Percentiles rank a stretch among this genome's conserved stretches.
Conservation (phyloP, 2,329 filamentous ascomycete species). For the Colletotrichum cereale region DNA sequence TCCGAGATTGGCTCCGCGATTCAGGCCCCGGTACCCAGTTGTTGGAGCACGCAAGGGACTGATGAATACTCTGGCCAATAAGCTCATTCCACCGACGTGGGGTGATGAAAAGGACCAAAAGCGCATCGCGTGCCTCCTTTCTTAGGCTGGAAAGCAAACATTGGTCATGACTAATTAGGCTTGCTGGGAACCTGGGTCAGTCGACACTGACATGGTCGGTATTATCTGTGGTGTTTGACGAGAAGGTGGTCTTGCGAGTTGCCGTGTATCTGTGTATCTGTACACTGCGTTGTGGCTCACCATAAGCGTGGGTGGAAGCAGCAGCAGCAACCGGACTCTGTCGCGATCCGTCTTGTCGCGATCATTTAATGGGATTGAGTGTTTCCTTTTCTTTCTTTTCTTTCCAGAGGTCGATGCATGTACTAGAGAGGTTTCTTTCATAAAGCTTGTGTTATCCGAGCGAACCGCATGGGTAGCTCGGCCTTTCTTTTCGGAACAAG, state of each 20-base stretch:
- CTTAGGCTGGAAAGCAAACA: not conserved
- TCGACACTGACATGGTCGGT: not conserved
- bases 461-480: not conserved
- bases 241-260: not conserved
- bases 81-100: not conserved
- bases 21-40: conserved; percentile 4
- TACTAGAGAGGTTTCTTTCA: not conserved
- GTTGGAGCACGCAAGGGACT: not conserved
- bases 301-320: not conserved
- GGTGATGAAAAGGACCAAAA: too few relatives aligned
- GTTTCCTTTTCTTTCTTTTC: too few relatives aligned
- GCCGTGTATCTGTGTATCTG: not conserved
- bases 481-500: too few relatives aligned
- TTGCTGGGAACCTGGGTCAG: not conserved
- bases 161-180: not conserved
- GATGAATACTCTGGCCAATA: not conserved
- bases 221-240: not conserved
- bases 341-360: not conserved
- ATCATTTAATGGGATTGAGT: not conserved
- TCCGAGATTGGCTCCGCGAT: not conserved
- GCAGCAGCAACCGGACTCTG: not conserved
- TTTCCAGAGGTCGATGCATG: too few relatives aligned
- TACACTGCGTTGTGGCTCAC: not conserved
- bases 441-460: not conserved
- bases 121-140: not conserved